Base-by-base conservation (phyloP, 2,329 filamentous ascomycete genomes). In the Botrytis medusae region DNA sequence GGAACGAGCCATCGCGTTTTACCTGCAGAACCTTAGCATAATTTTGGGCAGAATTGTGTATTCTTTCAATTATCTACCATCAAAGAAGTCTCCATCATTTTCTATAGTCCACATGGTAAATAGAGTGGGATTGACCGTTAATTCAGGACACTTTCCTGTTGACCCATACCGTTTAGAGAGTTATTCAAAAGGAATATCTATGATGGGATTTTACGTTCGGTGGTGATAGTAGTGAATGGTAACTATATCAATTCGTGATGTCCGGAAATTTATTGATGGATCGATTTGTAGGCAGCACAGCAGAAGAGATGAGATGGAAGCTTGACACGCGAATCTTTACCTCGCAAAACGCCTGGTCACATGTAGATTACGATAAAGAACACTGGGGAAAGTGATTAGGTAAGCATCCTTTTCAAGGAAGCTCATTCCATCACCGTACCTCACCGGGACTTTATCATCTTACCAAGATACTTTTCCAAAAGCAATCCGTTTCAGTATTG, bases 1-100 rank as follows among this genome's bases (percentile, higher is more conserved):
- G 95, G 95, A 73, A 92, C 90, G 75, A 97, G 86, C 95, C 95
- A 97, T 77, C 95, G 85, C 79, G 89, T 90, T 82, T 90, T 93
- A 74, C 88, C 90, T 92, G 73, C 37, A 46, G 14, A 0, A 57
- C 57, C 10, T 68, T 25, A 68, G 64, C 25, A 68, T 57, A 1
- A 2, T 22, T 16, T 8, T 22, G 10, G 46, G 51, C 16, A 3
- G 9, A 54, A 25, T 18, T 16, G 12, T 40, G 25, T 20, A 32
- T 10, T 25, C 57, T 32, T 22, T 40, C 42, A 25, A 4, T 8
- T 40, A n/a, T 54, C 16, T 57, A 68, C 64, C 48, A 9, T 57
- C n/a, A n/a, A 68, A 68, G 54, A 68, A n/a, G 16, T 40, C 48
- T 20, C 64, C 64, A 57, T 68, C 64, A 14, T 42, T 68, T 42